Evolutionary conservation across 352 stramenopile genomes (phyloP).

Genomic region (Pythium graminicola): DNA sequence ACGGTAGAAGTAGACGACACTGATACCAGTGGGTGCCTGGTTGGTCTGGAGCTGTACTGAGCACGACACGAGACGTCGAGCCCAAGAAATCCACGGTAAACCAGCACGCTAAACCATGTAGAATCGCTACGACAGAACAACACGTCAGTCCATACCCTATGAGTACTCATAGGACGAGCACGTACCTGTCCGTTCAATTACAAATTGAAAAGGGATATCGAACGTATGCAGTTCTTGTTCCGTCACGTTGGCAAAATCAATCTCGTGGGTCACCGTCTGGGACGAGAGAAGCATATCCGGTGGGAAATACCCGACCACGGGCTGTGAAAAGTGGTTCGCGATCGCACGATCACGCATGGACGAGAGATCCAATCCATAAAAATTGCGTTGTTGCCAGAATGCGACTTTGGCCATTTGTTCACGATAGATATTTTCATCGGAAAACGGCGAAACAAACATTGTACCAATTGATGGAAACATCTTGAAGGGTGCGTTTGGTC

Average conservation of each 20-base stretch:
- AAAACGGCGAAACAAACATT: slow-evolving; percentile 96
- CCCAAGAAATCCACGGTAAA: slow-evolving; percentile 98
- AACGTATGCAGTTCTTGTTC: slow-evolving; percentile 83
- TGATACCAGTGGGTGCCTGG: slow-evolving; percentile 90
- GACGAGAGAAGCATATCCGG: slow-evolving; percentile 65
- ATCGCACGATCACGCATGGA: slow-evolving; percentile 91
- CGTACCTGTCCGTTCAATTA: slow-evolving; percentile 74
- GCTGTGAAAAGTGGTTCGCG: slow-evolving; percentile 96
- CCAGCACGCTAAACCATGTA: slow-evolving; percentile 98
- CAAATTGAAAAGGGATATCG: slow-evolving; percentile 87
- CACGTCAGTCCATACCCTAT: not conserved
- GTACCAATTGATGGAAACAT: slow-evolving; percentile 98
- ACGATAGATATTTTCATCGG: slow-evolving; percentile 91
- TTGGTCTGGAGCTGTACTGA: slow-evolving; percentile 78
- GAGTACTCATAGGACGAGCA: too few relatives aligned
- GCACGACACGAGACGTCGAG: slow-evolving; percentile 63
- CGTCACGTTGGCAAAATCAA: slow-evolving; percentile 84
- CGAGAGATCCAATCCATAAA: slow-evolving; percentile 97
- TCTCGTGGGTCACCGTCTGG: slow-evolving; percentile 45
- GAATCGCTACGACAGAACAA: slow-evolving; percentile 43
- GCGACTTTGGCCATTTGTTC: slow-evolving; percentile 89
- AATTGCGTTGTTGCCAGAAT: slow-evolving; percentile 94
- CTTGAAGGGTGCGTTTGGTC: slow-evolving; percentile 54
- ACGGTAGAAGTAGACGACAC: slow-evolving; percentile 86
- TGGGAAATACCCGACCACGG: slow-evolving; percentile 92